phyloP scores from a whole-genome alignment of 2,329 filamentous ascomycete species.

The Gnomoniopsis smithogilvyi region DNA sequence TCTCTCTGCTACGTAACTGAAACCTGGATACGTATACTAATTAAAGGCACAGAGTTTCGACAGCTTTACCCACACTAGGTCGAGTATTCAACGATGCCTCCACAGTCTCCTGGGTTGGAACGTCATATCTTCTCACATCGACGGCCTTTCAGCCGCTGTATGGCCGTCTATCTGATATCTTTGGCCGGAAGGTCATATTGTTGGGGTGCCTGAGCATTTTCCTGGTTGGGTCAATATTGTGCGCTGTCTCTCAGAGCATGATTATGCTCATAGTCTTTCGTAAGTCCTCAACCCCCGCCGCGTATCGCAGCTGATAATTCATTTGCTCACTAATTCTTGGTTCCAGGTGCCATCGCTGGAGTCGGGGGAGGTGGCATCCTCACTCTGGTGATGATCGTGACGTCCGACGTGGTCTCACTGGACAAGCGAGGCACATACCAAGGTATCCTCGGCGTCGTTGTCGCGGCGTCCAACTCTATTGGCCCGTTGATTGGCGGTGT shows the following conservation, averaged over 20 bases:
- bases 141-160: conserved; percentile 63
- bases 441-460: conserved; percentile 17
- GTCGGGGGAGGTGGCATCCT: conserved; percentile 19
- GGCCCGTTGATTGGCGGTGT: conserved; percentile 14
- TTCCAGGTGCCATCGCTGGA: conserved; percentile 12
- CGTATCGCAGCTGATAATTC: not conserved
- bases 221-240: conserved; percentile 17
- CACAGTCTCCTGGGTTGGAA: conserved; percentile 46
- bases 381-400: conserved; percentile 13
- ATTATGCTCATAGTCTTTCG: conserved; percentile 18
- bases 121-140: conserved; percentile 48
- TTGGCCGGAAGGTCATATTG: conserved; percentile 43
- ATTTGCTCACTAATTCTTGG: not conserved
- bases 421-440: conserved; percentile 17
- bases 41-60: not conserved
- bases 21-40: not conserved
- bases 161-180: conserved; percentile 56
- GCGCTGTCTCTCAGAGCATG: conserved; percentile 14
- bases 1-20: not conserved
- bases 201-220: conserved; percentile 14
- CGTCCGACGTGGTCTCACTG: conserved; percentile 18
- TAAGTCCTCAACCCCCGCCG: not conserved
- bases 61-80: conserved; percentile 1
- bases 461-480: conserved; percentile 13
- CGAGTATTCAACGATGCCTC: conserved; percentile 6